These are phyloP conservation scores for Geotrichum phurueaensis DNA, from an alignment of 1,139 yeast species.

Conservation along the genomic window DNA sequence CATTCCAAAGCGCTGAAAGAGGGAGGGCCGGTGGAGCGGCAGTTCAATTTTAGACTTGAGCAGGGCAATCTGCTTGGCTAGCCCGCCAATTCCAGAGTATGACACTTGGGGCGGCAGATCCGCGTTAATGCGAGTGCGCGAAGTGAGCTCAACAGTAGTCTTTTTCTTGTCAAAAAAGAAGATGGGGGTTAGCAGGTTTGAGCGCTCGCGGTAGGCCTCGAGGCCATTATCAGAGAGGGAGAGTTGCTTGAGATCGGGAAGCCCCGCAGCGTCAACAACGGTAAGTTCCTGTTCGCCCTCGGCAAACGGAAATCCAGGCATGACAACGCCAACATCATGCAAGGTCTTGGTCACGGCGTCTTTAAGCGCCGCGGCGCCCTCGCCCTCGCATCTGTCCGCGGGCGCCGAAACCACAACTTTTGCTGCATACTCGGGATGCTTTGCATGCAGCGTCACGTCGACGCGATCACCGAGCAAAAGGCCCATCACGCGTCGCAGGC, in stretches of 20 bases:
- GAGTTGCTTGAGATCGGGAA: constrained; percentile 23
- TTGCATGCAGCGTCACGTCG: constrained; percentile 40
- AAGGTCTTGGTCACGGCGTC: constrained; percentile 30
- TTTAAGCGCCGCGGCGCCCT: constrained; percentile 1
- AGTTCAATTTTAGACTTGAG: constrained; percentile 67
- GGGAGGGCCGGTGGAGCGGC: constrained; percentile 70
- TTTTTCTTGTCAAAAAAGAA: constrained; percentile 20
- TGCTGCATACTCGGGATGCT: constrained; percentile 50
- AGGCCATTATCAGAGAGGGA: background rate
- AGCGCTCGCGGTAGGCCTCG: constrained; percentile 8
- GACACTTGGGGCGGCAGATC: constrained; percentile 41
- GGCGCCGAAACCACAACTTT: constrained; percentile 30
- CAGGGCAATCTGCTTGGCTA: constrained; percentile 53
- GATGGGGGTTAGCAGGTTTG: constrained; percentile 15
- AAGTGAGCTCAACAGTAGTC: constrained; percentile 19
- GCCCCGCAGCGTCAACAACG: constrained; percentile 22
- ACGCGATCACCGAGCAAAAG: constrained; percentile 70
- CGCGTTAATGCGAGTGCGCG: constrained; percentile 23
- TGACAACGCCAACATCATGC: constrained; percentile 48
- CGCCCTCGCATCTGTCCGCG: background rate
- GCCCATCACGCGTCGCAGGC: constrained; percentile 48
- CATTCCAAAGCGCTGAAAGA: constrained; percentile 80
- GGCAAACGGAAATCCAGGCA: constrained; percentile 45
- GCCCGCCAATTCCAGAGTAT: constrained; percentile 70
- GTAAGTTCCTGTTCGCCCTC: constrained; percentile 14